Evolutionary conservation across 2,329 filamentous ascomycete species (phyloP), one percentile per base, ranked within the genome.

Genomic region (Blastomyces parvus): DNA sequence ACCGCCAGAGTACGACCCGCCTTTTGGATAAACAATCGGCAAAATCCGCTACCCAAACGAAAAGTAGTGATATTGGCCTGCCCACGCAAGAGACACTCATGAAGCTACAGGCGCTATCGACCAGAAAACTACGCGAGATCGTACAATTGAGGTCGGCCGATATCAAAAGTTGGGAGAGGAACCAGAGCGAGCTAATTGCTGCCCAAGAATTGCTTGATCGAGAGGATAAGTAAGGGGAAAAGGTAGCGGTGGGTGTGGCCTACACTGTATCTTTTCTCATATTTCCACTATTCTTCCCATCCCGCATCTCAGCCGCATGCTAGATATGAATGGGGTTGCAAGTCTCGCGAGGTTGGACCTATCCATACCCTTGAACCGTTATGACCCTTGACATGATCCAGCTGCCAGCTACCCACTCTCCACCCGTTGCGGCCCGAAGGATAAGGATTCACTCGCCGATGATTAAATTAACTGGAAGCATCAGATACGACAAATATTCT

Each of bases 161-260:
- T 62, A 66, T 68, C 64, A 67, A 69, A 60, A 69, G 69, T 65
- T 71, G 70, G 64, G 73, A 72, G 63, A 70, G 68, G 36, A 71
- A 70, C 48, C 72, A 75, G 66, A 71, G 73, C 52, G 78, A 79
- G 66, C 67, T 80, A 5, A 74, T 75, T 64, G 76, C 77, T 22
- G 74, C 74, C 30, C 74, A 77, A 66, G 74, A 76, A 61, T 66
- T 80, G 62, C 68, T 80, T 61, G 71, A 73, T 70, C 70, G 66
- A 42, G 66, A 68, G 57, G 60, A 63, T 57, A 55, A 59, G n/a
- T 38, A 63, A 36, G 30, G 27, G 22, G 19, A 6, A 42, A 59
- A 30, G 30, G 55, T 9, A 52, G 13, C 13, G 25, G 19, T 22
- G 30, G 22, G 3, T 38, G 30, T 22, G 30, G 11, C 53, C 30